Percentiles rank a stretch among this genome's conserved stretches.
Evolutionary conservation across 176 grass and related monocot genomes (phyloP).

Genomic region (Raddia distichophylla): DNA sequence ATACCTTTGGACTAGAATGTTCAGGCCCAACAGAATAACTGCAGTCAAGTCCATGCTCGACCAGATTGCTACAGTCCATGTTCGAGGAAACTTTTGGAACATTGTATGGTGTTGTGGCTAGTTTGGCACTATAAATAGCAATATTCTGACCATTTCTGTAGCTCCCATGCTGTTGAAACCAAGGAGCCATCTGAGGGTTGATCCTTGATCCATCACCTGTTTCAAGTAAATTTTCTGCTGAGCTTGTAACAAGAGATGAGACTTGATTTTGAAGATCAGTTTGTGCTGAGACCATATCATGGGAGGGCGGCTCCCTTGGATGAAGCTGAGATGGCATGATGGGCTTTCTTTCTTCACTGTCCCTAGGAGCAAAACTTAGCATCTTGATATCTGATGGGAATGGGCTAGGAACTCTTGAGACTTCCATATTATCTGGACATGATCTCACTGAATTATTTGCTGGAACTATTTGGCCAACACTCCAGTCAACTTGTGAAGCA

Average conservation of each 20-base stretch:
- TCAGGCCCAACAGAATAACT: constrained; percentile 49
- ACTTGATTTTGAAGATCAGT: constrained; percentile 56
- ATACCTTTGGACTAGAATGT: constrained; percentile 26
- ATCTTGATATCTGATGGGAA: constrained; percentile 70
- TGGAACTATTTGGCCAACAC: constrained; percentile 55
- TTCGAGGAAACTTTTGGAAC: constrained; percentile 59
- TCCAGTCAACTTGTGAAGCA: constrained; percentile 63
- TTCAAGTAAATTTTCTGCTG: constrained; percentile 50
- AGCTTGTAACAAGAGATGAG: constrained; percentile 40
- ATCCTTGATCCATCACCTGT: constrained; percentile 57
- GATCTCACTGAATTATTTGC: constrained; percentile 43
- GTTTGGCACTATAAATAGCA: constrained; percentile 51
- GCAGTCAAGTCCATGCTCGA: constrained; percentile 64
- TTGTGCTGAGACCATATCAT: constrained; percentile 32
- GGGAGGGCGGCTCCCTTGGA: constrained; percentile 45
- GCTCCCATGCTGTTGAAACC: constrained; percentile 75
- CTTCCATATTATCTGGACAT: constrained; percentile 50
- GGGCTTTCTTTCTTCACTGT: constrained; percentile 55
- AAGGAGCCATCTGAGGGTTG: constrained; percentile 88
- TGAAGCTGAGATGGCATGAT: constrained; percentile 44
- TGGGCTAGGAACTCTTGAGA: constrained; percentile 45
- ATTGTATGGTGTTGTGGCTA: constrained; percentile 54
- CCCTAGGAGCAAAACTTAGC: constrained; percentile 70
- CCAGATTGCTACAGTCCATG: constrained; percentile 54
- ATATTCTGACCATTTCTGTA: constrained; percentile 71